Conservation (phyloP, 805 yeast genomes). For the Priceomyces castillae region DNA sequence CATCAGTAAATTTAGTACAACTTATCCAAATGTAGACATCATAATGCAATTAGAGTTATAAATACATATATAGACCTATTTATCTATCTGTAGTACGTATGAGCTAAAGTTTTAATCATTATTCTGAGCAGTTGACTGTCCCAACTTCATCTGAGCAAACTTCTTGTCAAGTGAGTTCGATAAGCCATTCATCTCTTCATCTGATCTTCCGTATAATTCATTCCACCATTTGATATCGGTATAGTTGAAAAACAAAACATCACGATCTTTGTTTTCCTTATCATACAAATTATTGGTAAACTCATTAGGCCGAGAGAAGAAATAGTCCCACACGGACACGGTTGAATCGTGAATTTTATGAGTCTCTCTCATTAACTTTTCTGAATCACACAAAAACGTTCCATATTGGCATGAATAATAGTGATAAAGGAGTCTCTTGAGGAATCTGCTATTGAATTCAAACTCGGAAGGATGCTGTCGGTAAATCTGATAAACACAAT, state of each 20-base stretch:
- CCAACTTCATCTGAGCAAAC: slow-evolving; percentile 37
- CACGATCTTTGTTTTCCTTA: slow-evolving; percentile 19
- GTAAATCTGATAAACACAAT: slow-evolving; percentile 77
- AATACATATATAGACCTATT: no score
- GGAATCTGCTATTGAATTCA: slow-evolving; percentile 85
- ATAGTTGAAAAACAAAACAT: slow-evolving; percentile 58
- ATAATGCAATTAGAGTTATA: no score
- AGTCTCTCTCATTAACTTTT: slow-evolving; percentile 49
- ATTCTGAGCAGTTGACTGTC: no score
- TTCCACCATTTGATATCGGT: slow-evolving; percentile 83
- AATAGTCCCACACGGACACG: slow-evolving; percentile 91
- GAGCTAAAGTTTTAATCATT: no score
- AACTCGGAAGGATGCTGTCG: slow-evolving; percentile 69
- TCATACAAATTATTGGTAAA: slow-evolving; percentile 55
- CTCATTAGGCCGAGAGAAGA: slow-evolving; percentile 68
- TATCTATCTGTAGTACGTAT: neutral
- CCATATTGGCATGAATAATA: slow-evolving; percentile 94
- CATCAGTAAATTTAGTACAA: neutral
- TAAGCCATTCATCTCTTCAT: slow-evolving; percentile 50
- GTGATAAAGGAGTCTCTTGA: slow-evolving; percentile 83
- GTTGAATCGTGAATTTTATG: slow-evolving; percentile 48
- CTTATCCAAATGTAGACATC: no score
- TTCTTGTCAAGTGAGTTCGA: slow-evolving; percentile 39
- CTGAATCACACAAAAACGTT: slow-evolving; percentile 75
- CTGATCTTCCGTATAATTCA: slow-evolving; percentile 74